Base-by-base conservation (phyloP, 2,329 filamentous ascomycete species). In the Tolypocladium cylindrosporum region DNA sequence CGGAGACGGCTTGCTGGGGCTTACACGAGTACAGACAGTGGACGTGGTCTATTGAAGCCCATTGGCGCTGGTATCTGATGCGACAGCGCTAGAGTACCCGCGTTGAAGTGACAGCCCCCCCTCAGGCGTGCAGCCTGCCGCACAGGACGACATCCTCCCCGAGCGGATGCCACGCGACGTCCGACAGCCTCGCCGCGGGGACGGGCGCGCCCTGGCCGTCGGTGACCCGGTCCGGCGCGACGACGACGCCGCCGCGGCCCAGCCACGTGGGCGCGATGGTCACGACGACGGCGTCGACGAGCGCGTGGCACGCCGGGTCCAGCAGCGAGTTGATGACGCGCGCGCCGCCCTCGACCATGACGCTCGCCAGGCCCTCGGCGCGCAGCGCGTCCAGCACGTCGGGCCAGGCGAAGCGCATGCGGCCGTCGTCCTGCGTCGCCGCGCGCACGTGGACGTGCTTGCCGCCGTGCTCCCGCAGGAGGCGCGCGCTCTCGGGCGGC, bases 271-370 rank as follows among this genome's bases (percentile, higher is more conserved):
- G 93, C 3, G 93, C 91, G 66, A 97, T 85, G 0, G 93, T 97
- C 59, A 97, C 80, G 65, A 97, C 88, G 54, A 96, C 86, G 2
- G 87, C 87, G 67, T 90, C 82, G 48, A 96, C 78, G 10, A 91
- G 74, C n/a, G 70, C 65, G 19, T 83, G 76, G 65, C 85, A 83
- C 36, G 76, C 75, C 2, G 82, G 77, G 43, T 81, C 77, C n/a
- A 97, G 77, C 21, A 97, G 74, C 42, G 88, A 83, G 68, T 94
- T 95, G 68, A 97, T 90, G 40, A 97, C 85, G 13, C 79, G 77
- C 0, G 83, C 92, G 13, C 93, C 93, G 0, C 93, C 93, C 71
- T 97, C 93, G 54, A 97, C 81, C 93, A 97, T 97, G 59, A 97
- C 78, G 68, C 91, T 96, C 56, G 74, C 72, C 51, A 96, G 74